These are phyloP conservation scores for Pichia eremophila DNA, from an alignment of 805 yeast genomes.

Conservation along the genomic window DNA sequence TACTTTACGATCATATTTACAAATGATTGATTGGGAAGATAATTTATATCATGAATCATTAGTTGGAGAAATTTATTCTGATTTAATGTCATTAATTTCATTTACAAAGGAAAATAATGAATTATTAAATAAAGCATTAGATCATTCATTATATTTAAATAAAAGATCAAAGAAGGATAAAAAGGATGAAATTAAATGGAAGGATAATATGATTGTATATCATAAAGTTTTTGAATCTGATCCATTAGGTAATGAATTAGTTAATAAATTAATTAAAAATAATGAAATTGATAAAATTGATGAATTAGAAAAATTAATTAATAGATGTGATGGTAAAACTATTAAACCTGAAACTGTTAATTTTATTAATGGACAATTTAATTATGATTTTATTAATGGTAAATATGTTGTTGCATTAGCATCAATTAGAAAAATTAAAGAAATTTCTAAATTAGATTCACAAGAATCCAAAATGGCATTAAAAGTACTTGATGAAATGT, in stretches of 20 bases:
- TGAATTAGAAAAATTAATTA: constrained; percentile 14
- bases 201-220: constrained; percentile 41
- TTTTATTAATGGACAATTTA: constrained; percentile 10
- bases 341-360: constrained; percentile 5
- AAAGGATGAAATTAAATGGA: constrained; percentile 46
- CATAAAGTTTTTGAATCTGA: constrained; percentile 43
- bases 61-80: constrained; percentile 59
- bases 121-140: constrained; percentile 12
- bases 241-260: constrained; percentile 42
- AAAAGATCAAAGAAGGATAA: constrained; percentile 42
- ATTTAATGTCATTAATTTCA: constrained; percentile 51
- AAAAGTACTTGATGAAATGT: constrained; percentile 1
- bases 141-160: constrained; percentile 6
- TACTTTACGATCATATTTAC: constrained; percentile 74
- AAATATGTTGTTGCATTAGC: constrained; percentile 12
- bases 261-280: constrained; percentile 20
- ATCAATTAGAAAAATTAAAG: constrained; percentile 9
- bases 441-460: not conserved
- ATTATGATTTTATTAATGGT: constrained; percentile 6
- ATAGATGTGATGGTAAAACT: not conserved
- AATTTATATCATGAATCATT: constrained; percentile 58
- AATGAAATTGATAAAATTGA: constrained; percentile 32
- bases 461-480: not conserved
- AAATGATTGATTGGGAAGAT: constrained; percentile 79
- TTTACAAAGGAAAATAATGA: constrained; percentile 25